These are phyloP conservation scores for Lasiodiplodia hormozganensis DNA, from an alignment of 2,329 filamentous ascomycete species.

Conservation along the genomic window DNA sequence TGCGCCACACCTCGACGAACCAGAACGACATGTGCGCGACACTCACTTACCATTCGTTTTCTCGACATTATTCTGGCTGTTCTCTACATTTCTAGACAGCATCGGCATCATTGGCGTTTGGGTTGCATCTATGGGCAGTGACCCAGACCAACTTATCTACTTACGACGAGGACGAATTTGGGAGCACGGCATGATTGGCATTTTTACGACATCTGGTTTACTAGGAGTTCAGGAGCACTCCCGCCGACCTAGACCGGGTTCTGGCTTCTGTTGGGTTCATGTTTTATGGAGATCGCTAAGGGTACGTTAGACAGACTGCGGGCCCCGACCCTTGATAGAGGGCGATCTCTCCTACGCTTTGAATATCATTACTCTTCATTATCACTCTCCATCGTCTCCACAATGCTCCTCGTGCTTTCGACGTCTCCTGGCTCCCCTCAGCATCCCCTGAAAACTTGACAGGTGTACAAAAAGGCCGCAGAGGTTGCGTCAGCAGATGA, in stretches of 20 bases:
- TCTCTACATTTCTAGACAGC: background rate
- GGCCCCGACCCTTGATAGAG: background rate
- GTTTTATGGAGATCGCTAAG: constrained; percentile 5
- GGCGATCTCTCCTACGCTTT: background rate
- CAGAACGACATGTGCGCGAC: background rate
- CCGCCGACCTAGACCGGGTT: no score
- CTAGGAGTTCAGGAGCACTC: constrained; percentile 14
- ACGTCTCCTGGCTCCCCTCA: background rate
- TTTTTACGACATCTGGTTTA: constrained; percentile 8
- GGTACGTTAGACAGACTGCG: constrained; percentile 17
- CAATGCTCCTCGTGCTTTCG: background rate
- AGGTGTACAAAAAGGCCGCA: background rate
- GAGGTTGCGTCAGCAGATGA: constrained; percentile 1
- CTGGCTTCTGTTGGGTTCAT: background rate
- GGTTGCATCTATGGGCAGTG: background rate
- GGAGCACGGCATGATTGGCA: constrained; percentile 1
- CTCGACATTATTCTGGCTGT: background rate
- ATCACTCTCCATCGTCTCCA: background rate
- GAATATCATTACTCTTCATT: constrained; percentile 17
- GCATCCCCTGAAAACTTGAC: background rate
- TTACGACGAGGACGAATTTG: constrained; percentile 1
- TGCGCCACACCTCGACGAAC: constrained; percentile 1
- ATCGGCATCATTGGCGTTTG: constrained; percentile 21
- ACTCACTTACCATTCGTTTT: background rate
- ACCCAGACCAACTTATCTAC: background rate